Evolutionary conservation across 768 basidiomycete genomes (phyloP).

Genomic region (Auriscalpium vulgare): DNA sequence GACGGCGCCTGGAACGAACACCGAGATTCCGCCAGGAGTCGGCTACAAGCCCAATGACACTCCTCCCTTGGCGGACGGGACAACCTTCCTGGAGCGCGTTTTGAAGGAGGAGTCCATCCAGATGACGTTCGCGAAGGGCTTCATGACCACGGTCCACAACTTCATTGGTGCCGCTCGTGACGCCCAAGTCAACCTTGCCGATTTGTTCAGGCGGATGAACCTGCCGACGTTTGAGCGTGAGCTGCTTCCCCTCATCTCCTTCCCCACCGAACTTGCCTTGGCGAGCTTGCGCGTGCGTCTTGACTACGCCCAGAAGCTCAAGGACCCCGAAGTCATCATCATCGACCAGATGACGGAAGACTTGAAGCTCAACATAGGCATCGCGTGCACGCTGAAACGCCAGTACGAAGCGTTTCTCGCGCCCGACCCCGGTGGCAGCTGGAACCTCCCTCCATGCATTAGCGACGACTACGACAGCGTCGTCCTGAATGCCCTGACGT

Average conservation of each 20-base stretch:
- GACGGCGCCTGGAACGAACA: slow-evolving; percentile 64
- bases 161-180: slow-evolving; percentile 79
- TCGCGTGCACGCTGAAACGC: slow-evolving; percentile 91
- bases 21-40: slow-evolving; percentile 40
- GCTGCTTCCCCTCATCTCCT: slow-evolving; percentile 87
- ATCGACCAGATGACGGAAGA: slow-evolving; percentile 94
- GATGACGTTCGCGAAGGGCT: slow-evolving; percentile 87
- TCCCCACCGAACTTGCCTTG: slow-evolving; percentile 90
- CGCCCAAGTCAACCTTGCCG: slow-evolving; percentile 73
- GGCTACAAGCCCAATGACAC: slow-evolving; percentile 18
- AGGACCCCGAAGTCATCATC: slow-evolving; percentile 81
- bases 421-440: slow-evolving; percentile 79
- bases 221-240: slow-evolving; percentile 88
- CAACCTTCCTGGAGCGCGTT: slow-evolving; percentile 87
- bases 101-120: slow-evolving; percentile 97
- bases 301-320: slow-evolving; percentile 80
- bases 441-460: slow-evolving; percentile 85
- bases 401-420: slow-evolving; percentile 90
- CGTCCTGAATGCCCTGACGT: slow-evolving; percentile 76
- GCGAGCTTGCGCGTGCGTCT: slow-evolving; percentile 85
- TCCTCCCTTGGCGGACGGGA: slow-evolving; percentile 53
- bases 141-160: slow-evolving; percentile 77
- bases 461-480: slow-evolving; percentile 86
- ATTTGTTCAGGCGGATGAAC: slow-evolving; percentile 78
- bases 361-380: slow-evolving; percentile 80